A percentile compares a stretch with the other conserved stretches of the same genome.
These are phyloP conservation scores for Komagataella mondaviorum DNA, from an alignment of 805 yeast species.

Conservation along the genomic window DNA sequence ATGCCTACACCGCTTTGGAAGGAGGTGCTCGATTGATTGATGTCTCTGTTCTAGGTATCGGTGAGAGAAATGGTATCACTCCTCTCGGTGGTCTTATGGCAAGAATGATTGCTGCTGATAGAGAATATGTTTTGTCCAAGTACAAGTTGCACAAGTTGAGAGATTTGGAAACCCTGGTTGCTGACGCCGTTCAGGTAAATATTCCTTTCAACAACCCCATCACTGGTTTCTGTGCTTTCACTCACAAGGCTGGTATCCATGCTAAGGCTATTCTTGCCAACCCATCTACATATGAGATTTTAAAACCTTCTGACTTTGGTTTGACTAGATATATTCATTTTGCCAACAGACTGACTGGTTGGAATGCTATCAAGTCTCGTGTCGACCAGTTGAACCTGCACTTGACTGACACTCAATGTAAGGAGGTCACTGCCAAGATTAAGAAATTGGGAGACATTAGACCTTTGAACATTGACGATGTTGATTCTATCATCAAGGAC, in stretches of 20 bases:
- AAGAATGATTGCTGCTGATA: slow-evolving; percentile 96
- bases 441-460: slow-evolving; percentile 92
- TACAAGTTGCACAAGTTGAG: slow-evolving; percentile 92
- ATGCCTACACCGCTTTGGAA: slow-evolving; percentile 95
- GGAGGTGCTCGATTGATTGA: slow-evolving; percentile 95
- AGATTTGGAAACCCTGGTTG: slow-evolving; percentile 90
- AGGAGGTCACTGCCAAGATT: slow-evolving; percentile 89
- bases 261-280: slow-evolving; percentile 97
- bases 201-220: slow-evolving; percentile 97
- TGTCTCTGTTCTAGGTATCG: slow-evolving; percentile 92
- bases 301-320: slow-evolving; percentile 92
- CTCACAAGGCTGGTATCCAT: slow-evolving; percentile 98
- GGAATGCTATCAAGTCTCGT: slow-evolving; percentile 98
- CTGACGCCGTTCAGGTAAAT: slow-evolving; percentile 94
- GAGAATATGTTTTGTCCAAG: slow-evolving; percentile 88
- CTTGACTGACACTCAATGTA: slow-evolving; percentile 84
- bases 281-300: slow-evolving; percentile 96
- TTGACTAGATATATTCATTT: slow-evolving; percentile 93
- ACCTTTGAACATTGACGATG: slow-evolving; percentile 91
- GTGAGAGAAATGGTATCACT: slow-evolving; percentile 97
- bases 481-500: slow-evolving; percentile 90
- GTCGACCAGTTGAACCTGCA: slow-evolving; percentile 91
- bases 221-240: slow-evolving; percentile 98
- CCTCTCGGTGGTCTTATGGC: slow-evolving; percentile 98
- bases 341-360: slow-evolving; percentile 95